A percentile compares a stretch with the other conserved stretches of the same genome.
These are phyloP conservation scores for Mortierella hygrophila DNA, from an alignment of 192 early-diverging fungal genomes.

Conservation along the genomic window DNA sequence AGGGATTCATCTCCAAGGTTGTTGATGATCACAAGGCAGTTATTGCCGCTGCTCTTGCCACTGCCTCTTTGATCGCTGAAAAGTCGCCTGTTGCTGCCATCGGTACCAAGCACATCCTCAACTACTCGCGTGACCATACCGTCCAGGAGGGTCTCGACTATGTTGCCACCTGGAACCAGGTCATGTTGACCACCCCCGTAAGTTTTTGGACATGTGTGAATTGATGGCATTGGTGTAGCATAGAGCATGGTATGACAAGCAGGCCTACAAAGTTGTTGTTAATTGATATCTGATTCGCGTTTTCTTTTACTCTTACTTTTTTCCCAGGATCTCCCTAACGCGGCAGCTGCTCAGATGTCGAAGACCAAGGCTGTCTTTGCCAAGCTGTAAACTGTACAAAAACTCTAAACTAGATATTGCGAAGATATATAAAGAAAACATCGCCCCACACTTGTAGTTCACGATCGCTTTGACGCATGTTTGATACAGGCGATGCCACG, in stretches of 20 bases:
- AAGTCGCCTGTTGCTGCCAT: slow-evolving; percentile 91
- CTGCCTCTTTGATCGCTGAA: slow-evolving; percentile 80
- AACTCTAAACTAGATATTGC: background rate
- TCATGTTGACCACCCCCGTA: slow-evolving; percentile 83
- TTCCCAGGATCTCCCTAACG: slow-evolving; percentile 36
- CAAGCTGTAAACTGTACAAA: slow-evolving; percentile 31
- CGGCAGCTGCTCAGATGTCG: slow-evolving; percentile 40
- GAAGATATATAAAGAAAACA: background rate
- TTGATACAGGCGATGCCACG: background rate
- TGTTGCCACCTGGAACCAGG: slow-evolving; percentile 89
- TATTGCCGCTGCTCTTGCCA: slow-evolving; percentile 71
- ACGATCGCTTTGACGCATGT: background rate
- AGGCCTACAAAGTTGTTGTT: background rate
- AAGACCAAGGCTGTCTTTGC: slow-evolving; percentile 44
- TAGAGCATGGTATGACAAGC: background rate
- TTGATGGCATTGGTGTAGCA: background rate
- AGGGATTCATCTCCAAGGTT: slow-evolving; percentile 64
- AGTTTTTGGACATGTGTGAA: slow-evolving; percentile 13
- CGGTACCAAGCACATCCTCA: slow-evolving; percentile 92
- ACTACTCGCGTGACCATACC: slow-evolving; percentile 93
- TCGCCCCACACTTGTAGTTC: background rate
- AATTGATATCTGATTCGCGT: background rate
- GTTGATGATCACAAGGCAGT: slow-evolving; percentile 24
- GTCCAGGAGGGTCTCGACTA: slow-evolving; percentile 91
- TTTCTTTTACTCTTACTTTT: background rate